Base-by-base conservation (phyloP, 805 yeast genomes). In the Lipomyces starkeyi region DNA sequence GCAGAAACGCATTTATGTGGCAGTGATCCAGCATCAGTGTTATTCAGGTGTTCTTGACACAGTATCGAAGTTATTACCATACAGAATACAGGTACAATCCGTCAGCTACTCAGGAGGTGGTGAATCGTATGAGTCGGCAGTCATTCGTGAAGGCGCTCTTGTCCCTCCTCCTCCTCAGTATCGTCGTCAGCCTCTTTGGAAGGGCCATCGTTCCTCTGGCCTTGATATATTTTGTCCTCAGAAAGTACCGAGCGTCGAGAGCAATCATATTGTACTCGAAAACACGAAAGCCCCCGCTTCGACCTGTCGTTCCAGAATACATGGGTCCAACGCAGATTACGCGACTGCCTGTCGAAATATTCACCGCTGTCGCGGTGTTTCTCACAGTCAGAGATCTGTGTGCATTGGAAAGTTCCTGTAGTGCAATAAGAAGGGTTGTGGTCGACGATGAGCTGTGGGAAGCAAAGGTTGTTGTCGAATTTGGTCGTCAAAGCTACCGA, bases 371-470 rank as follows among this genome's bases (percentile, higher is more conserved):
- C 14, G 62, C 58, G 14, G 49, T 54, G 8, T 35, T 32, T 27
- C 54, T 67, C n/a, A 17, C 68, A 2, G 54, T 62, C 14, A 40
- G 29, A 14, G 68, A 64, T 17, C 53, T 65, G 29, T 43, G 56
- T 8, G 53, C 62, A 1, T 25, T 67, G 20, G 56, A 53, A 47
- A 49, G 47, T 3, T 59, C 71, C 3, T 49, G 63, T 32, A 7
- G 27, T 17, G 27, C 34, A 3, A 47, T 65, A 20, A 62, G 69
- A 14, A 47, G n/a, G 17, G 1, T 67, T 8, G 37, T 67, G 3
- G n/a, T 56, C 20, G 58, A 56, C 13, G 63, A 67, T 27, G 54
- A 61, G 49, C 54, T 67, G 11, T 67, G 71, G 71, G n/a, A 32
- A 27, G 60, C 61, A 7, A 67, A 65, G 34, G 53, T 65, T 20